Evolutionary conservation across 208 protist genomes (phyloP).

Genomic region (Leishmania braziliensis): DNA sequence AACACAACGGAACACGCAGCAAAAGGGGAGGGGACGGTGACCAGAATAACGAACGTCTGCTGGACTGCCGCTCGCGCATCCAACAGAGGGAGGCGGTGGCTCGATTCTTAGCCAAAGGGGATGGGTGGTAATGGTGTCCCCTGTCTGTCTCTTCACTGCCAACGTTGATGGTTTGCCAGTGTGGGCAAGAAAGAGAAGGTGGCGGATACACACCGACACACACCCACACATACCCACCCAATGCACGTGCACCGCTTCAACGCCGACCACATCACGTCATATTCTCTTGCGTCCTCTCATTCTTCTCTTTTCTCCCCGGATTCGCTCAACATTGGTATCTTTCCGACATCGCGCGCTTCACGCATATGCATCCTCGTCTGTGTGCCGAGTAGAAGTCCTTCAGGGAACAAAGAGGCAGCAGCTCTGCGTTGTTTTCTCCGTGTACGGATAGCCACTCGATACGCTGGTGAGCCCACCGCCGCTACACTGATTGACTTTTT

Average conservation of each 20-base stretch:
- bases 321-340: neutral
- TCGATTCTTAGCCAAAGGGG: neutral
- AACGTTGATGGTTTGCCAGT: neutral
- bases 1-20: neutral
- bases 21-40: neutral
- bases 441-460: neutral
- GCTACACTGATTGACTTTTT: neutral
- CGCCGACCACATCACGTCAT: neutral
- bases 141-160: neutral
- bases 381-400: neutral
- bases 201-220: no score
- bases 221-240: neutral
- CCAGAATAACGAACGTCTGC: neutral
- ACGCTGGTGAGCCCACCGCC: neutral
- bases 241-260: neutral
- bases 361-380: no score
- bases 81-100: neutral
- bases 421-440: neutral
- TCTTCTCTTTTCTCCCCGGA: neutral
- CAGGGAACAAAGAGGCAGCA: neutral
- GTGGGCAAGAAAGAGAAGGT: neutral
- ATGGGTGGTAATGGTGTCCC: neutral
- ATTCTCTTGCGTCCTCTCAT: neutral
- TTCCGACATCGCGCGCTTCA: neutral
- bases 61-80: neutral